Conservation (phyloP, 2,329 filamentous ascomycete species). For the Cladosporium cucumerinum region DNA sequence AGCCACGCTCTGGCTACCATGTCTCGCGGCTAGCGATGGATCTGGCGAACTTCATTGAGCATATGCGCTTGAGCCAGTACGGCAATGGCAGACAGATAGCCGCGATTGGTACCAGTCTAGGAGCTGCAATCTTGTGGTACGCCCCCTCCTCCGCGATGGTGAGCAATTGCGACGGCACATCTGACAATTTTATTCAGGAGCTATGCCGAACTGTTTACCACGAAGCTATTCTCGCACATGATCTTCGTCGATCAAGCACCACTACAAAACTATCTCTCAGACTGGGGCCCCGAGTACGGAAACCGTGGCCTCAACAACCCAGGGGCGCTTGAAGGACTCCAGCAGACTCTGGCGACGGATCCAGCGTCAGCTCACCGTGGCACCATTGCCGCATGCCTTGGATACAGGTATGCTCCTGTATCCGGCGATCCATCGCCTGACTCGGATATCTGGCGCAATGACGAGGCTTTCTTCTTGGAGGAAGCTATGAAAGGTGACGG, state of each 20-base stretch:
- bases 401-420: conserved; percentile 4
- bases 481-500: conserved; percentile 13
- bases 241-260: conserved; percentile 16
- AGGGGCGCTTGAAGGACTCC: neutral
- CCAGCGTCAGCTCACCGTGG: conserved; percentile 4
- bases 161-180: neutral
- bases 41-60: conserved; percentile 5
- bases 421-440: neutral
- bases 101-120: conserved; percentile 2
- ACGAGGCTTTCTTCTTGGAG: conserved; percentile 8
- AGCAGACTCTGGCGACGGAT: neutral
- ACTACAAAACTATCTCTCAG: conserved; percentile 10
- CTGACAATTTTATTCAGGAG: neutral
- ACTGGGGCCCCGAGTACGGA: conserved; percentile 4
- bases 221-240: neutral
- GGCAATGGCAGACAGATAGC: neutral
- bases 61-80: neutral
- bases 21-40: conserved; percentile 10
- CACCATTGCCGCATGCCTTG: conserved; percentile 8
- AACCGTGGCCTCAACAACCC: conserved; percentile 10
- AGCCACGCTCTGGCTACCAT: conserved; percentile 5
- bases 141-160: neutral
- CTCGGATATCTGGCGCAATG: neutral
- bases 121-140: conserved; percentile 9
- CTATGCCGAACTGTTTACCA: conserved; percentile 13